Percentiles rank a stretch among this genome's conserved stretches.
phyloP scores from a whole-genome alignment of 2,329 filamentous ascomycete species.

The Penicillium frequentans region DNA sequence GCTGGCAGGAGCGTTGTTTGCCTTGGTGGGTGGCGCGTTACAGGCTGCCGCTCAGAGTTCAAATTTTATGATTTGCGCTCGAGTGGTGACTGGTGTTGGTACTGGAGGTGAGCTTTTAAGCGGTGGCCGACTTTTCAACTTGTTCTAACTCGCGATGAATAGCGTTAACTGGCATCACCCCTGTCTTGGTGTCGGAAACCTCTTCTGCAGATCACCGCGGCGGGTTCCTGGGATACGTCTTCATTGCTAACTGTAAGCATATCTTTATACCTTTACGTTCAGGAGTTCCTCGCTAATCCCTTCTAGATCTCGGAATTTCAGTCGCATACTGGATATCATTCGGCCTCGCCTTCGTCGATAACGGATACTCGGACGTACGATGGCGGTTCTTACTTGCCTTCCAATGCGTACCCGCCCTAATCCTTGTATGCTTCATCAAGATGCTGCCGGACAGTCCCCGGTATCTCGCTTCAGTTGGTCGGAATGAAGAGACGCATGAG shows the following conservation, averaged over 20 bases:
- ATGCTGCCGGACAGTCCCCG: conserved; percentile 64
- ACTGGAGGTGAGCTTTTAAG: conserved; percentile 48
- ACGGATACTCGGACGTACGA: conserved; percentile 55
- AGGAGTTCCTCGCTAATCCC: not conserved
- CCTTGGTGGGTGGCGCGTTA: conserved; percentile 57
- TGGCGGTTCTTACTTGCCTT: conserved; percentile 69
- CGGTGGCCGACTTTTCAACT: not conserved
- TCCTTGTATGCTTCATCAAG: conserved; percentile 56
- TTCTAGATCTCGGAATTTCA: conserved; percentile 48
- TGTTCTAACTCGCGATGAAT: not conserved
- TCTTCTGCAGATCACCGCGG: conserved; percentile 50
- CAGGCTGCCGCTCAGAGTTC: conserved; percentile 63
- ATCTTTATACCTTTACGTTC: not conserved
- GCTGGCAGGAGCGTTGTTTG: conserved; percentile 56
- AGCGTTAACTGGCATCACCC: conserved; percentile 51
- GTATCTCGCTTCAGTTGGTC: conserved; percentile 59
- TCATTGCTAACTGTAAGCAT: conserved; percentile 50
- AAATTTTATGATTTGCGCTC: conserved; percentile 64
- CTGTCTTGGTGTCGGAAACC: conserved; percentile 51
- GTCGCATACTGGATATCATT: conserved; percentile 59
- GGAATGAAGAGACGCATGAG: conserved; percentile 61
- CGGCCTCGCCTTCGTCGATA: conserved; percentile 58
- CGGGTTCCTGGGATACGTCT: conserved; percentile 51
- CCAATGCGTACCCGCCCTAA: conserved; percentile 61
- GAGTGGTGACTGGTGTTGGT: conserved; percentile 60